These are phyloP conservation scores for Aureobasidium leucospermi DNA, from an alignment of 2,329 filamentous ascomycete species.

Conservation along the genomic window DNA sequence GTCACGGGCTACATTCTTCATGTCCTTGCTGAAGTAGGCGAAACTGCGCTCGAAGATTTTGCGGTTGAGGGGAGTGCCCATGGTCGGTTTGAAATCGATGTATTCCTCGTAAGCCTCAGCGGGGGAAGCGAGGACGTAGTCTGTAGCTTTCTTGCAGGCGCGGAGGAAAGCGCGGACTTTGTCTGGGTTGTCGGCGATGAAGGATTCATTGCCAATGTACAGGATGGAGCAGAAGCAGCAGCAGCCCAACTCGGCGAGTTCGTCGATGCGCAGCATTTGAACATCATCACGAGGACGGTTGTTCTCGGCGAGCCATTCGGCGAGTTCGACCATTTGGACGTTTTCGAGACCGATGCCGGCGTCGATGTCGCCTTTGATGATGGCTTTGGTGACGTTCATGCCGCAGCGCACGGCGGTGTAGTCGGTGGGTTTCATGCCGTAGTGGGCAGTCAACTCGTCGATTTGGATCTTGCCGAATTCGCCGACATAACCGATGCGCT, in stretches of 20 bases:
- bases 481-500: constrained; percentile 71
- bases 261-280: constrained; percentile 74
- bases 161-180: constrained; percentile 62
- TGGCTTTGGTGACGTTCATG: constrained; percentile 74
- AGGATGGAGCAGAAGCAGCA: constrained; percentile 80
- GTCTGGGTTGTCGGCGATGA: constrained; percentile 58
- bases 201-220: constrained; percentile 70
- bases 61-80: constrained; percentile 61
- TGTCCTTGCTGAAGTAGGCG: constrained; percentile 66
- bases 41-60: constrained; percentile 76
- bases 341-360: constrained; percentile 73
- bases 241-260: constrained; percentile 71
- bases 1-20: constrained; percentile 68
- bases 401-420: constrained; percentile 72
- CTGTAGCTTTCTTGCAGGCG: constrained; percentile 67
- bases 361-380: constrained; percentile 65
- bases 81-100: constrained; percentile 63
- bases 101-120: constrained; percentile 60
- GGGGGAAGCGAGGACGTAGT: constrained; percentile 60
- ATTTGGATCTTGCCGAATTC: constrained; percentile 81
- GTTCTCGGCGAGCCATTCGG: constrained; percentile 63
- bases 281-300: constrained; percentile 59
- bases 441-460: constrained; percentile 71
- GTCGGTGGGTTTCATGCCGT: constrained; percentile 64
- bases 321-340: constrained; percentile 75